These are phyloP conservation scores for Macrolepiota albuminosa DNA, from an alignment of 768 basidiomycete genomes.

Conservation along the genomic window DNA sequence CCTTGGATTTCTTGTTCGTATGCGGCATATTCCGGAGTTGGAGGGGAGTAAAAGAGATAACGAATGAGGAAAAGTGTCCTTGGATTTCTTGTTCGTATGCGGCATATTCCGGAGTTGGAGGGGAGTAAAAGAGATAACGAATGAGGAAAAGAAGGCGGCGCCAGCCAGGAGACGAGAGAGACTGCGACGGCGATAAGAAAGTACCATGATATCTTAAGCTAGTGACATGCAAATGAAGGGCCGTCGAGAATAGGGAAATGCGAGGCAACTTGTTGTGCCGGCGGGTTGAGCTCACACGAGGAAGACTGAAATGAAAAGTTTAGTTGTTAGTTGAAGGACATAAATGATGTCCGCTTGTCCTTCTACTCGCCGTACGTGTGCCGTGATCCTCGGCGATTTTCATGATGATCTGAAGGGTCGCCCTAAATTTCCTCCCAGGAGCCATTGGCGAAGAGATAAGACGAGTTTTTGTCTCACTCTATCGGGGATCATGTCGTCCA, in stretches of 20 bases:
- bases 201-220: slow-evolving; percentile 25
- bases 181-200: slow-evolving; percentile 45
- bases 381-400: background rate
- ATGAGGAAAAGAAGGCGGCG: slow-evolving; percentile 27
- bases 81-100: slow-evolving; percentile 42
- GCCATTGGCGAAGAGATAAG: too few relatives aligned
- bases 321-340: background rate
- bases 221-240: background rate
- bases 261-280: background rate
- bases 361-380: background rate
- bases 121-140: slow-evolving; percentile 32
- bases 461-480: background rate
- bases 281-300: background rate
- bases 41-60: slow-evolving; percentile 32
- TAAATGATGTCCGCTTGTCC: background rate
- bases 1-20: slow-evolving; percentile 42
- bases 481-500: background rate
- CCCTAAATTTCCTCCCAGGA: background rate
- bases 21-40: slow-evolving; percentile 26
- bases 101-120: slow-evolving; percentile 27
- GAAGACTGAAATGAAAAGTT: background rate
- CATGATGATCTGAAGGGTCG: background rate
- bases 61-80: slow-evolving; percentile 23
- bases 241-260: background rate
- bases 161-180: slow-evolving; percentile 39